phyloP scores from a whole-genome alignment of 2,329 filamentous ascomycete genomes.

The Pseudomassariella vexata region DNA sequence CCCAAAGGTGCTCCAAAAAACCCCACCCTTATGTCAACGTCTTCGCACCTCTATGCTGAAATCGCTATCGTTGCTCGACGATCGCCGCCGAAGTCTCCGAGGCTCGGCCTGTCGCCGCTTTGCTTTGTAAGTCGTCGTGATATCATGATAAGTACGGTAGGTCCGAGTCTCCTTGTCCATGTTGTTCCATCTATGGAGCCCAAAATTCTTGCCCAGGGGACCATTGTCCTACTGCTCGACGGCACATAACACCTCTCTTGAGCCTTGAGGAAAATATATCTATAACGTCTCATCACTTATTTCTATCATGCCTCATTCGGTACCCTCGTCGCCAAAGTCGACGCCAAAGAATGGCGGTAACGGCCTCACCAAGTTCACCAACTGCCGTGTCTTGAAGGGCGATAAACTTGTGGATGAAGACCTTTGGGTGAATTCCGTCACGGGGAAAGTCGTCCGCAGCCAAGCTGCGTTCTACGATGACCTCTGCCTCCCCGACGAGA shows the following conservation, averaged over 20 bases:
- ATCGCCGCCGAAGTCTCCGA: no score
- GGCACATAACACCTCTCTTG: slow-evolving; percentile 23
- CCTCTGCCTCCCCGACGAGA: slow-evolving; percentile 62
- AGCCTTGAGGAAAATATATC: no score
- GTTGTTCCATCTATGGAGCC: slow-evolving; percentile 23
- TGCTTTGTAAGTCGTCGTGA: no score
- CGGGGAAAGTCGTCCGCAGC: slow-evolving; percentile 74
- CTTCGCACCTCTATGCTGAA: no score
- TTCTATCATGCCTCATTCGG: slow-evolving; percentile 24
- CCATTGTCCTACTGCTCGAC: slow-evolving; percentile 22
- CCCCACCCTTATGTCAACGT: no score
- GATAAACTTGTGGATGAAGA: slow-evolving; percentile 67
- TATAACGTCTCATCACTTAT: no score
- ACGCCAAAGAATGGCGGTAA: slow-evolving; percentile 36
- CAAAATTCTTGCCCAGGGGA: slow-evolving; percentile 22
- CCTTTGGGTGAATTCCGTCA: slow-evolving; percentile 80
- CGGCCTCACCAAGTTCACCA: slow-evolving; percentile 79
- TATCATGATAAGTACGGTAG: slow-evolving; percentile 22
- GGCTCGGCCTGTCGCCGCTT: no score
- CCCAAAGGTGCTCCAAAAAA: no score
- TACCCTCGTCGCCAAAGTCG: slow-evolving; percentile 37
- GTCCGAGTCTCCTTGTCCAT: slow-evolving; percentile 11
- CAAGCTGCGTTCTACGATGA: slow-evolving; percentile 64
- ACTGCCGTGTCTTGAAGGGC: slow-evolving; percentile 71
- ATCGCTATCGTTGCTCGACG: no score